These are phyloP conservation scores for Melocanna baccifera DNA, from an alignment of 176 grass and related monocot species.

Conservation along the genomic window DNA sequence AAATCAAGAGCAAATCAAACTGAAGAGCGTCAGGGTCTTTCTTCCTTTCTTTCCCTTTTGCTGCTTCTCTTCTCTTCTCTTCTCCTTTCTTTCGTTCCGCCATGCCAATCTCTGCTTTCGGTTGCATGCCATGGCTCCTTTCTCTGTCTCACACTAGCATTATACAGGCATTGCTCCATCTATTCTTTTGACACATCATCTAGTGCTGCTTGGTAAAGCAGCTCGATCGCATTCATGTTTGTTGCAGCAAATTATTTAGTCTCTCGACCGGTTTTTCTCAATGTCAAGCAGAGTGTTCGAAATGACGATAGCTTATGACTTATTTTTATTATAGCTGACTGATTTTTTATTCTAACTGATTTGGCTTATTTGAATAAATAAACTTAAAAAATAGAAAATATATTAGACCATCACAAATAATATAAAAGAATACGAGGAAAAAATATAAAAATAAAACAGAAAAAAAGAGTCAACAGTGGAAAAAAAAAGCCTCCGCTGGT, in stretches of 20 bases:
- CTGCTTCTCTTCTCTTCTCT: background rate
- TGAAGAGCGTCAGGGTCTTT: background rate
- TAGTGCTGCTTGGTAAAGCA: constrained; percentile 16
- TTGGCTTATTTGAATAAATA: too few species aligned
- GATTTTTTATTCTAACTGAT: too few species aligned
- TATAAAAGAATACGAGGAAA: too few species aligned
- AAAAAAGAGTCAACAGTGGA: too few species aligned
- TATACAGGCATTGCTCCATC: background rate
- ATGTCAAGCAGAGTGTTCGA: too few species aligned
- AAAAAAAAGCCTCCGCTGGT: too few species aligned
- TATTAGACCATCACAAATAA: too few species aligned
- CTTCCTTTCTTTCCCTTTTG: background rate
- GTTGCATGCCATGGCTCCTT: constrained; percentile 8
- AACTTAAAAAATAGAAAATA: too few species aligned
- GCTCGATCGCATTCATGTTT: constrained; percentile 22
- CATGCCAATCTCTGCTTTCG: background rate
- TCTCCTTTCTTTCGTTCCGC: background rate
- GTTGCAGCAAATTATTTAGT: background rate
- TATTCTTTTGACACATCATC: constrained; percentile 17
- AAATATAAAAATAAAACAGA: too few species aligned
- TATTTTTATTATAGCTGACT: too few species aligned
- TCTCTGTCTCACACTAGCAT: background rate
- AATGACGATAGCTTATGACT: too few species aligned
- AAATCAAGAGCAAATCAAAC: constrained; percentile 12
- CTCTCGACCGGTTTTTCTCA: constrained; percentile 14